Base-by-base conservation (phyloP, 2,329 filamentous ascomycete genomes). In the Colletotrichum salicis region DNA sequence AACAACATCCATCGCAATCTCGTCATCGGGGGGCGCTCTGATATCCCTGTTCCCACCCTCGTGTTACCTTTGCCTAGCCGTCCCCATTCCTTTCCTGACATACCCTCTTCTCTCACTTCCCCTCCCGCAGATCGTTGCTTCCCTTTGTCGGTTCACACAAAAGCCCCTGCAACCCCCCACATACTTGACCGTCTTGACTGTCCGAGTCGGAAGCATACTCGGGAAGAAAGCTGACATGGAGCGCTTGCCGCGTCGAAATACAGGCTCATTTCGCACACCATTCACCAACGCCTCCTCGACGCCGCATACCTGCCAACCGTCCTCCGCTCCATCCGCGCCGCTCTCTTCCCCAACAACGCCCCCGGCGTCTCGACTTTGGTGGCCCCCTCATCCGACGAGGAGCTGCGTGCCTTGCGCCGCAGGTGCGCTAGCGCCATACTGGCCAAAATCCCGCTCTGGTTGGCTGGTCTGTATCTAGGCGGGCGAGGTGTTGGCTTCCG, bases 331-430 rank as follows among this genome's bases (percentile, higher is more conserved):
- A 87, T 93, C 77, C 93, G 96, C 79, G 90, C 89, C 77, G 89
- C 93, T 72, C 85, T 98, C 67, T 98, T 98, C 80, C 96, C 96
- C 75, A 93, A 94, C 82, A 97, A 97, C 82, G 86, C 89, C 76
- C 91, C 92, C 73, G 92, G 91, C 71, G 88, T 90, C 75, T 85
- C 91, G 76, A 87, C 88, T 71, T 83, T 91, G 75, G 83, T 87
- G 64, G 87, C 92, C 63, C 90, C 91, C 71, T 86, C 86, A 60
- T 87, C 87, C 74, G 86, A 90, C 66, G 85, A 89, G 76, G 88
- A 90, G 77, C 84, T 90, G 75, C 84, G 84, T 63, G 86, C 86
- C 76, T 90, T 95, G 77, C 90, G 90, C 77, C 87, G 86, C 76
- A 89, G 88, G 80, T 93, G 92, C 82, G 92, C 93, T 80, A 86